These are phyloP conservation scores for Trichoderma reesei DNA, from an alignment of 495 filamentous ascomycete species.

Conservation along the genomic window DNA sequence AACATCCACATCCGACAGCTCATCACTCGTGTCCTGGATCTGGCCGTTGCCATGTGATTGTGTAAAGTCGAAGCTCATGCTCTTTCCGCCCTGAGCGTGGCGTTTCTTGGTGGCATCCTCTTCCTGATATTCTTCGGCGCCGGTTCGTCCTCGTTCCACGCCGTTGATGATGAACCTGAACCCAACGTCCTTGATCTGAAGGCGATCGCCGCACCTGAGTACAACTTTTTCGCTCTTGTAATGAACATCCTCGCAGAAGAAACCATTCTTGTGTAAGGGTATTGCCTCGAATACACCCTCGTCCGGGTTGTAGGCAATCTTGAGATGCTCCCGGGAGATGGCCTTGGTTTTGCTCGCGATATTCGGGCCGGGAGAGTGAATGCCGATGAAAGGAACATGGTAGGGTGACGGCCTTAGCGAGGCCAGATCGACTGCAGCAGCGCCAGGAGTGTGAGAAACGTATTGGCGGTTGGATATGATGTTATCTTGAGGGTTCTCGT, in stretches of 20 bases:
- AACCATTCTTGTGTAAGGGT: constrained; percentile 76
- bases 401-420: constrained; percentile 47
- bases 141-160: constrained; percentile 56
- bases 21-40: constrained; percentile 40
- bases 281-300: constrained; percentile 67
- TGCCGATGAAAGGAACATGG: constrained; percentile 66
- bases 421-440: constrained; percentile 40
- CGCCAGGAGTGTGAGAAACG: constrained; percentile 39
- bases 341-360: constrained; percentile 54
- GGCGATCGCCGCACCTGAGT: constrained; percentile 59
- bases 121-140: constrained; percentile 43
- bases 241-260: constrained; percentile 70
- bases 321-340: constrained; percentile 80
- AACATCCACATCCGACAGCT: constrained; percentile 21
- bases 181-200: constrained; percentile 71
- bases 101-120: constrained; percentile 29
- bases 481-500: constrained; percentile 14
- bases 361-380: constrained; percentile 58
- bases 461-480: constrained; percentile 36
- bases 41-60: constrained; percentile 41
- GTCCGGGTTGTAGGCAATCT: constrained; percentile 70
- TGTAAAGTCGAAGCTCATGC: constrained; percentile 58
- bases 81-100: constrained; percentile 44
- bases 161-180: constrained; percentile 69
- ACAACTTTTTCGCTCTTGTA: constrained; percentile 52